These are phyloP conservation scores for Moniliophthora roreri DNA, from an alignment of 1,284 basidiomycete species.

Conservation along the genomic window DNA sequence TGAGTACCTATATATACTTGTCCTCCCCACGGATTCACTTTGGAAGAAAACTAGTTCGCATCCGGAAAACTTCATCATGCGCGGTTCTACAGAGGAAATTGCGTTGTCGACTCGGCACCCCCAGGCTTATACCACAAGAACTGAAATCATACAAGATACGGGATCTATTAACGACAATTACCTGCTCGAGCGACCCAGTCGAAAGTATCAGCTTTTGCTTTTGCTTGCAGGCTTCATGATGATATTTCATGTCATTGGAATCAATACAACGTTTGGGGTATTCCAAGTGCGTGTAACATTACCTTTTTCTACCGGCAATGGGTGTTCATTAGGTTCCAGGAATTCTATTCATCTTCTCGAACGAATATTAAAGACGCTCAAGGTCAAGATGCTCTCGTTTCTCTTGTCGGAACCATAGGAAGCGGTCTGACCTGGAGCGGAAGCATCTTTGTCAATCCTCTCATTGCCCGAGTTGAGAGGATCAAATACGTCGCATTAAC, in stretches of 20 bases:
- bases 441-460: slow-evolving; percentile 42
- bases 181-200: no score
- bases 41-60: no score
- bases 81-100: no score
- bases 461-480: slow-evolving; percentile 35
- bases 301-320: neutral
- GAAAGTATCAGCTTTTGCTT: slow-evolving; percentile 33
- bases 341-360: slow-evolving; percentile 41
- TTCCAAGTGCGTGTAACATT: slow-evolving; percentile 29
- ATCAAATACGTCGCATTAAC: slow-evolving; percentile 35
- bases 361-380: slow-evolving; percentile 35
- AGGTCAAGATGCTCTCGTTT: slow-evolving; percentile 40
- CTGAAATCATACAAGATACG: no score
- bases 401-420: slow-evolving; percentile 43
- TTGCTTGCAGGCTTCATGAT: slow-evolving; percentile 41
- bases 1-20: no score
- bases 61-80: no score
- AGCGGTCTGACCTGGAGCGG: slow-evolving; percentile 48
- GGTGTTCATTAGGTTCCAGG: slow-evolving; percentile 30
- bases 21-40: no score
- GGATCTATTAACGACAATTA: no score
- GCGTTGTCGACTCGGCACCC: no score
- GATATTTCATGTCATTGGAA: slow-evolving; percentile 45
- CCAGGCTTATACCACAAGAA: no score
- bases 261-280: slow-evolving; percentile 37